Base-by-base conservation (phyloP, 2,329 filamentous ascomycete genomes). In the Penicillium glabrum region DNA sequence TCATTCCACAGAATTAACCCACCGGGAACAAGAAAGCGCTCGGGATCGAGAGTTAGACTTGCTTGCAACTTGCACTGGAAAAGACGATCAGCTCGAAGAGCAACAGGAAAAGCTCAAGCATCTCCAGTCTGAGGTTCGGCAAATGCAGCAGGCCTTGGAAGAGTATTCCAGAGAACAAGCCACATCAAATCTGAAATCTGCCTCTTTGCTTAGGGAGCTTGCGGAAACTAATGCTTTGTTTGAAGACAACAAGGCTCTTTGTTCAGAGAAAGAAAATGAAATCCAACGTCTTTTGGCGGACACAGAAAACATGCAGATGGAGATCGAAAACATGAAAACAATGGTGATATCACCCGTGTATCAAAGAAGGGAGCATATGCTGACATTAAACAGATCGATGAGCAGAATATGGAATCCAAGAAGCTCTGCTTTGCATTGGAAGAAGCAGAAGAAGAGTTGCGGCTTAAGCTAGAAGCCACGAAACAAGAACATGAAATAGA, bases 31-130 rank as follows among this genome's bases (percentile, higher is more conserved):
- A 43, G 70, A 75, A 48, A 67, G 58, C 5, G 61, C 68, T 11
- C 70, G 72, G 31, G 68, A 68, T 9, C 68, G 68, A 56, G 77
- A 84, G 45, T 60, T 82, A 3, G 73, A 76, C 31, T 67, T 77
- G 24, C 71, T 77, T 23, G 74, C 78, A 39, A 72, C 67, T 8
- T 56, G 77, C 5, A 77, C 77, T 1, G 75, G 74, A 21, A 79
- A 77, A 54, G 75, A 81, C 31, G 79, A 82, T 53, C 68, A 71
- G 6, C 53, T 80, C 5, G 77, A 79, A 26, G 73, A 77, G 41
- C 61, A 77, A 13, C 72, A 78, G 26, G 70, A 76, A 45, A 63
- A 74, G 26, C 54, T 77, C 5, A 61, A 62, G 43, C 46, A 53
- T 16, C 57, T 68, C n/a, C 59, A 51, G 54, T 57, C 57, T 29